Evolutionary conservation across 202 grass and related monocot species (phyloP), one percentile per base, ranked within the genome.

Genomic region (Setaria italica): DNA sequence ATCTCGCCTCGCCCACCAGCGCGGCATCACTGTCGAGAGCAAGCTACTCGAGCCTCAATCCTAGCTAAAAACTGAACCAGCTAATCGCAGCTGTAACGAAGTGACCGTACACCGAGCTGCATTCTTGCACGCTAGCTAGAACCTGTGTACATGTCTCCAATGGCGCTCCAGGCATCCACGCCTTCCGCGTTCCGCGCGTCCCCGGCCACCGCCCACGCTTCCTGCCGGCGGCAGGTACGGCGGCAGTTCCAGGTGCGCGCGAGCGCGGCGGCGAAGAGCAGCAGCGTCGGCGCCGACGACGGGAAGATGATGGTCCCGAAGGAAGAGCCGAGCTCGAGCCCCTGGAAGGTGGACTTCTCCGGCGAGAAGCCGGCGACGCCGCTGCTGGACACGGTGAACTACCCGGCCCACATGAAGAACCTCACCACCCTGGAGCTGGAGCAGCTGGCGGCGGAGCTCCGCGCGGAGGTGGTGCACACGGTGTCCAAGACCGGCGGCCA

Each of bases 351-450:
- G 17, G 85, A 92, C 1, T 99, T 87, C 86, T 79, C 97, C 54
- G 65, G 85, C 39, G 97, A 94, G 71, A 99, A 99, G 71, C 93
- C 91, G 0, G 17, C 82, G 43, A 99, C 97, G 10, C 96, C 96
- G 32, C 84, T 99, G 16, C 85, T 99, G 0, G 96, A 99, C 43
- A 94, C 91, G 1, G 74, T 99, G 5, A 92, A 96, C 64, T 96
- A 92, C 37, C 97, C 97, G 7, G 14, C 88, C 67, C 91, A 99
- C 88, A 99, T 99, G 97, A 99, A 95, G 84, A 99, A 94, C 69
- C 84, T 95, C 11, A 92, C 97, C 5, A 37, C 58, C 13, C 20
- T 77, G 80, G 97, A 99, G 56, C 71, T 99, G 90, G 87, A 94
- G 87, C 93, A 99, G 81, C 77, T 99, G 17, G 87, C 97, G 3